Conservation (phyloP, 2,329 filamentous ascomycete species). For the Microascus cirrosus region DNA sequence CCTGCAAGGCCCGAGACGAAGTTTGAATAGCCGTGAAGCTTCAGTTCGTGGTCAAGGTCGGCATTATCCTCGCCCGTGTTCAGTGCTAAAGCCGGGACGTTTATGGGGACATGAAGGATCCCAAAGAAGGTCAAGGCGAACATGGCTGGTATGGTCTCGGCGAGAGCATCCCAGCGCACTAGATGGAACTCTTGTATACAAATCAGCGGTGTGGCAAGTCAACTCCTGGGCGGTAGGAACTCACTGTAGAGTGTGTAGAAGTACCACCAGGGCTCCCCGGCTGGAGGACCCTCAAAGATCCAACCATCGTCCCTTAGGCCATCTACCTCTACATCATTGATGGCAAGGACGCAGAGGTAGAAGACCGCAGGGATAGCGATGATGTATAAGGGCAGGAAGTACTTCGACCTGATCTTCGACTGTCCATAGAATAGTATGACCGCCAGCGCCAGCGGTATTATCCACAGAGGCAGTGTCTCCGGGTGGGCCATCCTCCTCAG, state of each 20-base stretch:
- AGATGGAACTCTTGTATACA: slow-evolving; percentile 55
- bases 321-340: slow-evolving; percentile 57
- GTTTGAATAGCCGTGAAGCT: slow-evolving; percentile 89
- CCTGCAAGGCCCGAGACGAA: slow-evolving; percentile 75
- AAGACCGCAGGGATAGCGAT: slow-evolving; percentile 65
- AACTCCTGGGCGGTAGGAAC: slow-evolving; percentile 15
- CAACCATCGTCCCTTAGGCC: slow-evolving; percentile 65
- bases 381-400: slow-evolving; percentile 81
- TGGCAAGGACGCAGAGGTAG: slow-evolving; percentile 62
- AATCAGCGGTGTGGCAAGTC: not conserved
- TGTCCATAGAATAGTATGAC: slow-evolving; percentile 67
- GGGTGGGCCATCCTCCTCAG: slow-evolving; percentile 60
- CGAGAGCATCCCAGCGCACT: slow-evolving; percentile 73
- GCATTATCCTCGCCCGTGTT: slow-evolving; percentile 88
- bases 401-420: slow-evolving; percentile 66
- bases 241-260: slow-evolving; percentile 93
- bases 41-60: slow-evolving; percentile 81
- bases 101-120: slow-evolving; percentile 93
- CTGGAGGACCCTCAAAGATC: slow-evolving; percentile 82
- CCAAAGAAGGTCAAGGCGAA: slow-evolving; percentile 96
- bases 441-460: slow-evolving; percentile 65
- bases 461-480: slow-evolving; percentile 74
- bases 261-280: slow-evolving; percentile 88
- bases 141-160: slow-evolving; percentile 86
- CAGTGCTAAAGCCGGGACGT: slow-evolving; percentile 85